phyloP scores from a whole-genome alignment of 225 moss, liverwort and hornwort species.

The Thuidium tamariscinum region DNA sequence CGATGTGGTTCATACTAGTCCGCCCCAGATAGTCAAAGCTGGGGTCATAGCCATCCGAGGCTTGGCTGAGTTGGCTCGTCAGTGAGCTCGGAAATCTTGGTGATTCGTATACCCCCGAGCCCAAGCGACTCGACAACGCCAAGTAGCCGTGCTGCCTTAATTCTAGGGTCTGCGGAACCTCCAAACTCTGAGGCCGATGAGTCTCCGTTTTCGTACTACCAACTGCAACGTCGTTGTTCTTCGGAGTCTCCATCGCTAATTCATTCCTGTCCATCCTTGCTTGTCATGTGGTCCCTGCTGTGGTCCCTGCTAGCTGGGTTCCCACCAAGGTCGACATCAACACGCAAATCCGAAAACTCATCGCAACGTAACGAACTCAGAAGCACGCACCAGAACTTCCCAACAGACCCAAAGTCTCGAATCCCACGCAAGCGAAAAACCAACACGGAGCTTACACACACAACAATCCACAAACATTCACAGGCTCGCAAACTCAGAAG shows the following conservation, averaged over 20 bases:
- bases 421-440: not conserved
- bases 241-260: not conserved
- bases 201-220: not conserved
- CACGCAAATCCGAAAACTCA: not conserved
- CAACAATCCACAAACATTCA: not conserved
- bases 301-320: not conserved
- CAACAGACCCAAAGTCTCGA: not conserved
- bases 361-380: not conserved
- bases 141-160: slow-evolving; percentile 14
- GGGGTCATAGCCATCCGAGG: not conserved
- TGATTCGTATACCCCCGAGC: not conserved
- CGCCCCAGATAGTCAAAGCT: not conserved
- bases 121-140: not conserved
- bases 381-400: not conserved
- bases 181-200: not conserved
- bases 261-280: not conserved
- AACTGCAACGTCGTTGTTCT: not conserved
- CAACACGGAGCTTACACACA: not conserved
- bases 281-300: not conserved
- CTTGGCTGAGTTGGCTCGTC: not conserved
- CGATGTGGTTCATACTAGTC: not conserved
- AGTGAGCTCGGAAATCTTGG: not conserved
- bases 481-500: not conserved
- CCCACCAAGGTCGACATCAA: not conserved
- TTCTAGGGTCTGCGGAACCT: not conserved